These are phyloP conservation scores for Moesziomyces aphidis DNA, from an alignment of 1,284 basidiomycete genomes.

Conservation along the genomic window DNA sequence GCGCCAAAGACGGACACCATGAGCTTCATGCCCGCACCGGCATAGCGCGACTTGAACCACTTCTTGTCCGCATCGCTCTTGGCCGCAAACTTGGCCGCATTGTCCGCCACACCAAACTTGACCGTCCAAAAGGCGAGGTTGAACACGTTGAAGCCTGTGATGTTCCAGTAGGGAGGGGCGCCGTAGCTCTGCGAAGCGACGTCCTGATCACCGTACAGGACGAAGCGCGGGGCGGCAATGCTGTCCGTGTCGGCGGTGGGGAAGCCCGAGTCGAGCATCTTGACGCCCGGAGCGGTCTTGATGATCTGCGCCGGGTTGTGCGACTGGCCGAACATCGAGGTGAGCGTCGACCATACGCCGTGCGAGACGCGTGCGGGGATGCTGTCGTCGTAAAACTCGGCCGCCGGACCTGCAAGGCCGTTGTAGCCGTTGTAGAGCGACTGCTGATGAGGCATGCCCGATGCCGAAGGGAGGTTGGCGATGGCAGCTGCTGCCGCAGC, in stretches of 20 bases:
- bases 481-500: slow-evolving; percentile 21
- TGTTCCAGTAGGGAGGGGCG: slow-evolving; percentile 42
- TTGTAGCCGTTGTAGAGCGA: slow-evolving; percentile 43
- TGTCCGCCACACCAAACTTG: slow-evolving; percentile 65
- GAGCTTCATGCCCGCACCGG: slow-evolving; percentile 69
- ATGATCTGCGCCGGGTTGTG: slow-evolving; percentile 26
- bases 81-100: slow-evolving; percentile 53
- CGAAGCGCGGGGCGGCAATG: slow-evolving; percentile 38
- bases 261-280: slow-evolving; percentile 38
- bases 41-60: slow-evolving; percentile 68
- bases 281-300: slow-evolving; percentile 28
- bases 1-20: slow-evolving; percentile 69
- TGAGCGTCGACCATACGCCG: slow-evolving; percentile 28
- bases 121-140: slow-evolving; percentile 71
- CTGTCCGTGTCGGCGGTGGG: slow-evolving; percentile 42
- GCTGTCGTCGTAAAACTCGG: slow-evolving; percentile 48
- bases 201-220: slow-evolving; percentile 46
- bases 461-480: slow-evolving; percentile 19
- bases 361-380: slow-evolving; percentile 37
- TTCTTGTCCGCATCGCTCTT: slow-evolving; percentile 39
- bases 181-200: slow-evolving; percentile 38
- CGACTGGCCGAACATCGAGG: slow-evolving; percentile 28
- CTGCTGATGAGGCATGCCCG: slow-evolving; percentile 36
- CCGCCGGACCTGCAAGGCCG: slow-evolving; percentile 18
- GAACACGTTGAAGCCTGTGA: slow-evolving; percentile 68